These are phyloP conservation scores for Pleurotus platypus DNA, from an alignment of 768 basidiomycete genomes.

Conservation along the genomic window DNA sequence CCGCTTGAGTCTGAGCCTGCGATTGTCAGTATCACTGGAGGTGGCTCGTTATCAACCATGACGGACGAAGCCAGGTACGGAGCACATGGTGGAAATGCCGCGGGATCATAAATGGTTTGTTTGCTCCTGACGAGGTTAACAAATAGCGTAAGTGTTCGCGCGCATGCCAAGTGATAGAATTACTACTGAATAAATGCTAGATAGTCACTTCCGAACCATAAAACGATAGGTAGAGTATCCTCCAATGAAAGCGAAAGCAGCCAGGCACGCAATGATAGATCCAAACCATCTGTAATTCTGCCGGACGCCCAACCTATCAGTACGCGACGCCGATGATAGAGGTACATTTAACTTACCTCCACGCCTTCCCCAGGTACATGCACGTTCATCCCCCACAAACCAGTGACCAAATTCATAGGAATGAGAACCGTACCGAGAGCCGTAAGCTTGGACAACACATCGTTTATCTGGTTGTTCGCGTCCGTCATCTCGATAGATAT, in stretches of 20 bases:
- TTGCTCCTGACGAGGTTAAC: background rate
- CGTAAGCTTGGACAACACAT: slow-evolving; percentile 94
- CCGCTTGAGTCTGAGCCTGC: slow-evolving; percentile 82
- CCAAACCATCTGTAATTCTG: slow-evolving; percentile 79
- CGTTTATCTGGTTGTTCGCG: slow-evolving; percentile 99
- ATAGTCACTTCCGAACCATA: slow-evolving; percentile 47
- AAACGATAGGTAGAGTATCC: slow-evolving; percentile 78
- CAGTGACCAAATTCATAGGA: slow-evolving; percentile 96
- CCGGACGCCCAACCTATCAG: background rate
- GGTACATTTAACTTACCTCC: slow-evolving; percentile 27
- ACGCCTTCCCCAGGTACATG: slow-evolving; percentile 86
- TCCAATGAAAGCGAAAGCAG: slow-evolving; percentile 78
- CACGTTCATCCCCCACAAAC: slow-evolving; percentile 99
- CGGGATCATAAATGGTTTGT: background rate
- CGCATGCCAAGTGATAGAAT: background rate
- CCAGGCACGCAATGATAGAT: slow-evolving; percentile 78
- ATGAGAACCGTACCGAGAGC: slow-evolving; percentile 97
- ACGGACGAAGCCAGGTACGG: background rate
- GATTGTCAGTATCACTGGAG: slow-evolving; percentile 55
- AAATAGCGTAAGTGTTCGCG: background rate
- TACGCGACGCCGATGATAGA: background rate
- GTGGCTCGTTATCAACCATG: slow-evolving; percentile 2
- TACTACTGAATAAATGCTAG: background rate
- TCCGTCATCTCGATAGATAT: slow-evolving; percentile 99
- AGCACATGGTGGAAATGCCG: background rate